Evolutionary conservation across 257 asterid genomes (phyloP).

Genomic region (Forsythia viridissima): DNA sequence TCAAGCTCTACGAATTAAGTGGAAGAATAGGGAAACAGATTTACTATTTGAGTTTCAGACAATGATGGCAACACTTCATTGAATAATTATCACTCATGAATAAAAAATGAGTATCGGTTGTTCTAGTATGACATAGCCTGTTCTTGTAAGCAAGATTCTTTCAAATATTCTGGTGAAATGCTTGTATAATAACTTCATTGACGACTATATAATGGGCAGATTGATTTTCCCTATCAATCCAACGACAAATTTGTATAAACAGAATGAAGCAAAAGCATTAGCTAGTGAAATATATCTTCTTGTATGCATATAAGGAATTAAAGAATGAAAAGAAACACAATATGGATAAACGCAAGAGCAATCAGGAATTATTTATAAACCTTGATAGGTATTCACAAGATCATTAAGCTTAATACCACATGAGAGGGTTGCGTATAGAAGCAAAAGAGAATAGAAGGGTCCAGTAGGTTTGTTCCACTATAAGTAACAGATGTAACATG

Average conservation of each 20-base stretch:
- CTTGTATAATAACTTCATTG: neutral
- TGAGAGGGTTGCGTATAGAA: neutral
- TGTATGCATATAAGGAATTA: neutral
- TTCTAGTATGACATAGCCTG: too few species aligned
- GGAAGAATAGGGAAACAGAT: neutral
- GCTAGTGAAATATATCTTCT: neutral
- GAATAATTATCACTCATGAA: neutral
- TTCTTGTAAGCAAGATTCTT: too few species aligned
- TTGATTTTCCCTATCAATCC: neutral
- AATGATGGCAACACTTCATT: neutral
- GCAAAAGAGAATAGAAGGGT: neutral
- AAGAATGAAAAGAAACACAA: neutral
- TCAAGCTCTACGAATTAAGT: neutral
- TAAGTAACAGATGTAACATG: too few species aligned
- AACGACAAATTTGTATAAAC: neutral
- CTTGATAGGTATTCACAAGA: neutral
- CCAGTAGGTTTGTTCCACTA: neutral
- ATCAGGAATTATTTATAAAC: neutral
- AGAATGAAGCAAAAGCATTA: neutral
- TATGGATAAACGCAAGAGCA: neutral
- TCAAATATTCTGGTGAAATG: too few species aligned
- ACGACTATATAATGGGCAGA: neutral
- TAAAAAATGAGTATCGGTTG: too few species aligned
- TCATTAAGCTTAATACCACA: neutral
- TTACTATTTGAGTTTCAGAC: neutral